Base-by-base conservation (phyloP, 139 green algal genomes). In the Haematococcus lacustris region DNA sequence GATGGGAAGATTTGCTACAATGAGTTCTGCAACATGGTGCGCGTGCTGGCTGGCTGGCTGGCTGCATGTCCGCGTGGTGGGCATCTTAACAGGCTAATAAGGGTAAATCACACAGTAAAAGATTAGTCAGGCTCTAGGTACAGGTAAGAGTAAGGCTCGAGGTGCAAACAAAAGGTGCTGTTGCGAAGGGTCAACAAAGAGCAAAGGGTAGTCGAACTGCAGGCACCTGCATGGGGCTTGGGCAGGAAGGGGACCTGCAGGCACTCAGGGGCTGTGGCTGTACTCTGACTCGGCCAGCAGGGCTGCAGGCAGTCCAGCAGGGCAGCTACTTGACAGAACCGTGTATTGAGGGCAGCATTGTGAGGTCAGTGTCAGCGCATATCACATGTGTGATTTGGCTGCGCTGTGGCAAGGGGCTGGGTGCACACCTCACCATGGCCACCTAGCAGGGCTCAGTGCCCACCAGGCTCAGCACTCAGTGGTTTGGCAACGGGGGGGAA, bases 21-120 rank as follows among this genome's bases (percentile, higher is more conserved):
- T 17, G 76, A 81, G 76, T 80, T 80, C 39, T 69, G 74, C 35
- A 53, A 61, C 63, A 80, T 80, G 75, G 38, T 80, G 35, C 67
- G 67, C 63, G 51, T 35, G 37, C 63, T 3, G 63, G 51, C 30
- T 37, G 37, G 2, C 30, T 37, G 25, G 30, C 33, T 35, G 26
- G 50, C 21, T n/a, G 7, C 32, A 72, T 25, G 28, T 65, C 28
- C 47, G 30, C 3, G 67, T 47, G 43, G 32, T 51, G 2, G 30
- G 32, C n/a, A 32, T 35, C 3, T 21, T 33, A 5, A 61, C 6
- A 6, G 67, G 23, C 37, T 70, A 47, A 23, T 30, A 30, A 25
- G 28, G 57, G 4, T 7, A 64, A 30, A 64, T 35, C 23, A 25
- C 5, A 13, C 28, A 4, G 57, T 25, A 35, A 23, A 33, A 68